Percentiles rank a stretch among this genome's conserved stretches.
Evolutionary conservation across 2,329 filamentous ascomycete genomes (phyloP).

Genomic region (Talaromyces pinophilus): DNA sequence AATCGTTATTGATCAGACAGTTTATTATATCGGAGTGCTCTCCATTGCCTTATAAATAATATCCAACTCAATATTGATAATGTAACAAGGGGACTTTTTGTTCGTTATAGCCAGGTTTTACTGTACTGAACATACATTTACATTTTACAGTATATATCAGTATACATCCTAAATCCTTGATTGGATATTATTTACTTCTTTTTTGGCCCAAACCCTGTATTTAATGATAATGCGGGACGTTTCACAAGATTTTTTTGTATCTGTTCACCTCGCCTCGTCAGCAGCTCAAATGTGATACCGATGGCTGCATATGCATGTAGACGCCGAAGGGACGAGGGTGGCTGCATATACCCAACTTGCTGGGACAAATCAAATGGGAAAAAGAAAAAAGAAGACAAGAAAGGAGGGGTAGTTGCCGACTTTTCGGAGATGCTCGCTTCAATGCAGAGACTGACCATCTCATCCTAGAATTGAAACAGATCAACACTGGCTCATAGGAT

Average conservation of each 20-base stretch:
- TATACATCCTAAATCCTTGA: not conserved
- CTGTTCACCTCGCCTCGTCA: not conserved
- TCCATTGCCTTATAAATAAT: no score
- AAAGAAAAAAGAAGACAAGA: not conserved
- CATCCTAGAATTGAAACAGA: no score
- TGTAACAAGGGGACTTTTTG: no score
- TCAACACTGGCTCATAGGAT: no score
- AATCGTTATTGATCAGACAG: no score
- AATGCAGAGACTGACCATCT: no score
- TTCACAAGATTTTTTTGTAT: not conserved
- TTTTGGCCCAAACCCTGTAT: not conserved
- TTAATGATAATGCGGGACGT: not conserved
- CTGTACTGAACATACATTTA: not conserved
- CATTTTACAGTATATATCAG: not conserved
- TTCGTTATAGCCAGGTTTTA: no score
- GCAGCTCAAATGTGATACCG: not conserved
- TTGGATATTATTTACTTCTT: not conserved
- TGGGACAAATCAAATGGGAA: not conserved
- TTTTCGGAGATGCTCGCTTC: no score
- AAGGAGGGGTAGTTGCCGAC: no score
- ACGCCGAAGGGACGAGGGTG: not conserved
- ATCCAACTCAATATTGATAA: no score
- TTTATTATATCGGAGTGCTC: no score
- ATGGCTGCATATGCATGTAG: not conserved
- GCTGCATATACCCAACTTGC: not conserved